Evolutionary conservation across 2,329 filamentous ascomycete species (phyloP).

Genomic region (Trichoderma sp.): DNA sequence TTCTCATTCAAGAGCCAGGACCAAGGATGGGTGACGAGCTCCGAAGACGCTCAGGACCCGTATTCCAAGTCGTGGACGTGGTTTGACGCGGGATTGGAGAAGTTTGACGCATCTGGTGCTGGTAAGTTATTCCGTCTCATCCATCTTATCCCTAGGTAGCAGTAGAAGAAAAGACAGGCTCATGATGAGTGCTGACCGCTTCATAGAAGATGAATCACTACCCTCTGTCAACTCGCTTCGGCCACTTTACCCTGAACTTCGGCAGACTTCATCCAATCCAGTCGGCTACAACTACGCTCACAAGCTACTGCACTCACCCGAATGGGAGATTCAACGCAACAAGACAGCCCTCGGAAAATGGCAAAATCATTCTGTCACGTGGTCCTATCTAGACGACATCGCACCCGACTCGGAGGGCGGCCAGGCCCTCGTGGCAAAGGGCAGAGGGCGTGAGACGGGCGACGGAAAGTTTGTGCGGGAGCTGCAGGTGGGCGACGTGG

Average conservation of each 20-base stretch:
- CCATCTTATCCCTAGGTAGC: no score
- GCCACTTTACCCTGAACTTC: constrained; percentile 39
- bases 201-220: constrained; percentile 9
- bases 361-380: constrained; percentile 52
- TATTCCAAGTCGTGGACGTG: constrained; percentile 60
- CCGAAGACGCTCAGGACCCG: not conserved
- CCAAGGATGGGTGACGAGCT: constrained; percentile 55
- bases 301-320: constrained; percentile 37
- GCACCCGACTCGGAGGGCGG: constrained; percentile 46
- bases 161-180: not conserved
- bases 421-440: constrained; percentile 42
- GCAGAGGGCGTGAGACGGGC: constrained; percentile 53
- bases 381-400: constrained; percentile 54
- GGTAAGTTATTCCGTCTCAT: not conserved
- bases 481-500: constrained; percentile 60
- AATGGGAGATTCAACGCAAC: constrained; percentile 53
- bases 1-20: constrained; percentile 60
- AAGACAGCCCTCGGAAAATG: constrained; percentile 38
- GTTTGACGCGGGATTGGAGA: constrained; percentile 65
- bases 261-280: constrained; percentile 25
- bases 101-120: constrained; percentile 45
- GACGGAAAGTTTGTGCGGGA: constrained; percentile 58
- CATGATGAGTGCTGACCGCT: not conserved
- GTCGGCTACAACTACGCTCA: constrained; percentile 41
- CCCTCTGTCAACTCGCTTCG: constrained; percentile 40